Base-by-base conservation (phyloP, 2,329 filamentous ascomycete species). In the Sporothrix humicola region DNA sequence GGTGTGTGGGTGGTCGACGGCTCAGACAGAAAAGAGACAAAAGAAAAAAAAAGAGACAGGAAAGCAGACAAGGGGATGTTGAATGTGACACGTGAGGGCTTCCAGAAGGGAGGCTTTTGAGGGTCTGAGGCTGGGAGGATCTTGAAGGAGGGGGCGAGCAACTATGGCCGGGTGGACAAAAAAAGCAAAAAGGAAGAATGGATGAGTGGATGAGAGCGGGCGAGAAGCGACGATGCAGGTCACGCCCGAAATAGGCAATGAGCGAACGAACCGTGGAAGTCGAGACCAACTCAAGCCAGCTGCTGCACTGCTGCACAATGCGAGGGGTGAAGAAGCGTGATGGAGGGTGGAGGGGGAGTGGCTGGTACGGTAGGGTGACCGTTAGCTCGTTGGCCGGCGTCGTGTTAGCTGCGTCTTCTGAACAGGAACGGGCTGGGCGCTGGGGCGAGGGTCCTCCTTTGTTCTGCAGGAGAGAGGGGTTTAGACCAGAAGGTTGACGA, bases 371-470 rank as follows among this genome's bases (percentile, higher is more conserved):
- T 63, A 71, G 72, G 68, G 68, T 65, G 26, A 42, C 72, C 63
- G 72, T 71, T 73, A 73, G 72, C 69, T 59, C 50, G 8, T 59
- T 10, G 68, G 44, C 58, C 58, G 68, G 66, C 58, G 56, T 48
- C 42, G 66, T 71, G 48, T 65, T 73, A 73, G 72, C 68, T 73
- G 72, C 68, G 68, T 59, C 23, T 26, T 73, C 9, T 69, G 52
- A 54, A 69, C 72, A 73, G 72, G 72, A 73, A 73, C 72, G 72
- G 72, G 72, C 42, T 50, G 66, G n/a, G 26, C 46, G 37, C 63
- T 46, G 72, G 66, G n/a, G 26, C 46, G 37, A 70, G 56, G 72
- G 46, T 68, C 63, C 48, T 61, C 48, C 17, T 42, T 37, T 56
- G 52, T 69, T 37, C 63, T 69, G 71, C 71, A 72, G 50, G 23